These are phyloP conservation scores for Willaertia magna DNA, from an alignment of 208 protist species.

Conservation along the genomic window DNA sequence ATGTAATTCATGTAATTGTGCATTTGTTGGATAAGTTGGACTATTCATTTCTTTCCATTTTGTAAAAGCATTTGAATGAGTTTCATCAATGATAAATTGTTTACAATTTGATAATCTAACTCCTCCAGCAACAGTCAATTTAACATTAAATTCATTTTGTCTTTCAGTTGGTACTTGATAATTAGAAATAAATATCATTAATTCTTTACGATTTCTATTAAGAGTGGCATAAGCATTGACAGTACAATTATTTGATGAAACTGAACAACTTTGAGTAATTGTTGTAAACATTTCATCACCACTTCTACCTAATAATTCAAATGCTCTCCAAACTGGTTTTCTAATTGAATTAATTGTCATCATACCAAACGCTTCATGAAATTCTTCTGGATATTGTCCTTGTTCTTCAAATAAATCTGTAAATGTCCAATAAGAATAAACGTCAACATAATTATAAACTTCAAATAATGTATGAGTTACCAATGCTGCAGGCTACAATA, in stretches of 20 bases:
- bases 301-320: constrained; percentile 7
- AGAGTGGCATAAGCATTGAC: not conserved
- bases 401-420: constrained; percentile 19
- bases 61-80: not conserved
- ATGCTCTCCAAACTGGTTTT: constrained; percentile 15
- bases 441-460: not conserved
- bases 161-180: not conserved
- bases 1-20: not conserved
- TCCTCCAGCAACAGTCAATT: not conserved
- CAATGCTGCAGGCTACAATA: constrained; percentile 8
- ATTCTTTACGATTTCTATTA: not conserved
- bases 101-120: not conserved
- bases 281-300: not conserved
- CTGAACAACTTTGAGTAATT: not conserved
- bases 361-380: constrained; percentile 1
- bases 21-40: not conserved
- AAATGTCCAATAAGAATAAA: constrained; percentile 19
- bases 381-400: not conserved
- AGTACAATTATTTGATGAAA: not conserved
- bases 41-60: not conserved
- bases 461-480: not conserved
- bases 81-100: not conserved
- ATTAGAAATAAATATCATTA: not conserved
- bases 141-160: too few species aligned
- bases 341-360: constrained; percentile 1